Evolutionary conservation across 2,329 filamentous ascomycete species (phyloP), one percentile per base, ranked within the genome.

Genomic region (Penicillium italicum): DNA sequence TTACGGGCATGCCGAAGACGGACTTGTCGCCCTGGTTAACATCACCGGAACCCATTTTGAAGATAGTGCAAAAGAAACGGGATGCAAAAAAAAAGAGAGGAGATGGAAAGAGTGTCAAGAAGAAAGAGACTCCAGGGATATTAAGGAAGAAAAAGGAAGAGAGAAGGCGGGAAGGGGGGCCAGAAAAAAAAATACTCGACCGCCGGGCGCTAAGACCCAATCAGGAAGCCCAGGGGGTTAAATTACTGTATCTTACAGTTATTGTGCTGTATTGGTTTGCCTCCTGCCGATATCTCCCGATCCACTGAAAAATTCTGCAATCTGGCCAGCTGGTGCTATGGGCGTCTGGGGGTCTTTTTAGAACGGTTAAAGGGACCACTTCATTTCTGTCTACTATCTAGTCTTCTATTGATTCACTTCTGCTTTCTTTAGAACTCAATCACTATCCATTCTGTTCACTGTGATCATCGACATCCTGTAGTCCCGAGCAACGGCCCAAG

Each of bases 1-100:
- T 76, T 74, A 77, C 76, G 66, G 76, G 76, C 72, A 78, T 75
- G 69, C 81, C 82, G 72, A 83, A 71, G 67, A 82, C 72, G 71
- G 77, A 75, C 79, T 83, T 82, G 26, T 82, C 77, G 60, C 62
- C 66, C 72, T 82, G 79, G 64, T 67, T 70, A 67, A 77, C 77
- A 20, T 79, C 77, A 69, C 75, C 76, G 59, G 76, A 71, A 60
- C 73, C 69, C 76, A 79, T 79, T 67, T 66, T 77, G 73, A 71
- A 72, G 67, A 69, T 69, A 73, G 64, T 72, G 70, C 66, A 71
- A 69, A 72, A 69, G 66, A 69, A 68, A 74, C 50, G 26, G 48
- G 67, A 69, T 75, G 65, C 70, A 71, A 62, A 65, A 65, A 66
- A 66, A 70, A 72, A 66, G 70, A 72, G 71, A 71, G 69, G 68